Base-by-base conservation (phyloP, 1,284 basidiomycete genomes). In the Mrakiaceae sp. region DNA sequence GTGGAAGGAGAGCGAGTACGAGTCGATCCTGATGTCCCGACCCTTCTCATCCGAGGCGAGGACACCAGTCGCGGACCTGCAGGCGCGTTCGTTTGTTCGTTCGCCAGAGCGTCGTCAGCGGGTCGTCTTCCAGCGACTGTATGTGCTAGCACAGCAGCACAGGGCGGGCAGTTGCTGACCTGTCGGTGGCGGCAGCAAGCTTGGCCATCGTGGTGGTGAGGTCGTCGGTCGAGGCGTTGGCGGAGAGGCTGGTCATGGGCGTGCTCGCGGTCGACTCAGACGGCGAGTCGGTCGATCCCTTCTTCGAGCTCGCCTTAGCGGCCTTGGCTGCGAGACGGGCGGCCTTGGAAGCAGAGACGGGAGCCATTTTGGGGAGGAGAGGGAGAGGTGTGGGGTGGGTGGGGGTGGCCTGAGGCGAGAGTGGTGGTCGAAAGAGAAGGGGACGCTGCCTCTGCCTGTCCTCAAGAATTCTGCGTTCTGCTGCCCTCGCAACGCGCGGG, bases 21-120 rank as follows among this genome's bases (percentile, higher is more conserved):
- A 84, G 75, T 97, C 92, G 71, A 98, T 95, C 80, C 98, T 97
- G 82, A 98, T 88, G 80, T 98, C 95, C 69, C 95, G 87, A 65
- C 86, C 84, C 78, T 97, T 93, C 64, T 82, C 77, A 79, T 98
- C 96, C 57, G 92, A 97, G 58, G 90, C 87, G 52, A 98, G 82
- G 27, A 97, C 94, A 73, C 96, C 95, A 53, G 87, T 82, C 2
- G 90, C 88, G 70, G 87, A 90, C 83, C 88, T 88, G 70, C 46
- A 11, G 9, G 12, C 4, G 27, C 3, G 49, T n/a, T 5, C 40
- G 46, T 14, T 12, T 3, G 9, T 7, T 9, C 10, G 43, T 44
- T 10, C 16, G n/a, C 43, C 11, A n/a, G 4, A 42, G 57, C 11
- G 40, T 47, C 27, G 6, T 47, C 53, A 11, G n/a, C n/a, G n/a